Evolutionary conservation across 345 rosid species (phyloP), one percentile per base, ranked within the genome.

Genomic region (Sonneratia alba): DNA sequence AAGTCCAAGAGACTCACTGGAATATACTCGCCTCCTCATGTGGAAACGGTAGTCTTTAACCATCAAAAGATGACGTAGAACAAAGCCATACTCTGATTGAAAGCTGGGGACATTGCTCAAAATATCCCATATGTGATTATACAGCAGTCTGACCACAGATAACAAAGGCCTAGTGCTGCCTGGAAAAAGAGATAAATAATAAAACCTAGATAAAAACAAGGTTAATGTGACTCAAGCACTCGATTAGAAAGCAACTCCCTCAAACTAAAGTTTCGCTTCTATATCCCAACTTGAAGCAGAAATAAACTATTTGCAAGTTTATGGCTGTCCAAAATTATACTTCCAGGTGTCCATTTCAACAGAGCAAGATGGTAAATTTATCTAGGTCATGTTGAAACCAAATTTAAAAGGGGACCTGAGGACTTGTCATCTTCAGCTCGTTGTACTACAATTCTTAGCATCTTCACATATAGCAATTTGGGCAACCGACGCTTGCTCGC

Each of bases 31-130:
- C 76, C 80, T 91, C 85, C 86, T 87, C 89, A 90, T 83, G 79
- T 91, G 96, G 81, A 90, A 88, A 53, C 83, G 85, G 79, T 91
- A 91, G 69, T 86, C 91, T 81, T 75, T 84, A 43, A 85, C 76
- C 34, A 73, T 82, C 82, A 94, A 80, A 71, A 94, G 89, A 85
- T 85, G 87, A 57, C 96, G 87, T 34, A 91, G 88, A 66, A 90
- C 87, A 75, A 81, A 79, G 76, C 93, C 96, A 76, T 94, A 94
- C 79, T 94, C 93, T 34, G 88, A 83, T 70, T 91, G 97, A 82
- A 90, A 87, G 84, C 89, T 86, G 64, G 95, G 88, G 57, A 86
- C 88, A 70, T 72, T 87, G 86, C 87, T 85, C 78, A 90, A 71
- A 64, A 89, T 84, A 75, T 94, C 93, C 80, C 74, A 84, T 53